A percentile compares a stretch with the other conserved stretches of the same genome.
phyloP scores from a whole-genome alignment of 345 rosid species.

The Eucalyptus guilfoylei region DNA sequence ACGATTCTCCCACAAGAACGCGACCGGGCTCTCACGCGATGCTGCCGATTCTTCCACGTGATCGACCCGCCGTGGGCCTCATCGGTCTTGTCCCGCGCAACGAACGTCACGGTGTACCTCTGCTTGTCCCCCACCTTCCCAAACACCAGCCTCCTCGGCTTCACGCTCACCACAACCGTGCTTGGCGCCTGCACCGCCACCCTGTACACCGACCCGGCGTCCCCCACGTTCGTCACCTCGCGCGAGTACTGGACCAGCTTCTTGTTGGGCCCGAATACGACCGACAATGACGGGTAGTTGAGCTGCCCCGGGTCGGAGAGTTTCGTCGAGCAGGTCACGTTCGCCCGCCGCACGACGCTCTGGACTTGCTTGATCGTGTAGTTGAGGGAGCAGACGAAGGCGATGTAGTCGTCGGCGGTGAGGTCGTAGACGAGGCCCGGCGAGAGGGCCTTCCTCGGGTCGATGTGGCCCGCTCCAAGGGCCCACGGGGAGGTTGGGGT shows the following conservation, averaged over 20 bases:
- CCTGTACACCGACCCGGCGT: conserved; percentile 38
- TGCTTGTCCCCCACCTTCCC: conserved; percentile 52
- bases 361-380: conserved; percentile 45
- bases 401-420: conserved; percentile 42
- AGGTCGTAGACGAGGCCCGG: conserved; percentile 80
- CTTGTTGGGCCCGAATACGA: conserved; percentile 32
- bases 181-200: conserved; percentile 32
- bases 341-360: conserved; percentile 49
- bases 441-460: conserved; percentile 60
- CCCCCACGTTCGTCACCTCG: conserved; percentile 69
- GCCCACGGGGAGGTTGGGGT: conserved; percentile 45
- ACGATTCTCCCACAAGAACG: neutral
- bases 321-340: conserved; percentile 39
- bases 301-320: conserved; percentile 59
- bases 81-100: conserved; percentile 27
- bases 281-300: conserved; percentile 87
- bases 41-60: conserved; percentile 44
- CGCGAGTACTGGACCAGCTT: conserved; percentile 61
- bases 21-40: conserved; percentile 71
- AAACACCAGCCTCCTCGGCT: conserved; percentile 43
- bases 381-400: conserved; percentile 65
- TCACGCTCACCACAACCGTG: conserved; percentile 37
- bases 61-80: neutral
- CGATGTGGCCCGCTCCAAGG: conserved; percentile 78
- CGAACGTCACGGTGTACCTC: conserved; percentile 62